Evolutionary conservation across 2,329 filamentous ascomycete species (phyloP), one percentile per base, ranked within the genome.

Genomic region (Phaeosphaeria sp.): DNA sequence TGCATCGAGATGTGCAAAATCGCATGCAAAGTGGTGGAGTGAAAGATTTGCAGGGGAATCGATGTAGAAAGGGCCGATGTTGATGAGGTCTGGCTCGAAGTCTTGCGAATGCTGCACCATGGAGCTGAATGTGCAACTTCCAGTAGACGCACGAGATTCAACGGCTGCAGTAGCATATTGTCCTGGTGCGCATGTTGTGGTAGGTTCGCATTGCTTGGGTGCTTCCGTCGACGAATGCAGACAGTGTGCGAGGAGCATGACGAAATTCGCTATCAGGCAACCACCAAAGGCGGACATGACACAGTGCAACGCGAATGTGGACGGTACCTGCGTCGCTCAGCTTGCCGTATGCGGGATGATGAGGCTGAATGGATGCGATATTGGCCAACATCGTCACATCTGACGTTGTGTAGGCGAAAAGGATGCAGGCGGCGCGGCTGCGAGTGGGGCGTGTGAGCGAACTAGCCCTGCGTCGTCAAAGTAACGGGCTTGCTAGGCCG

Each of bases 301-400:
- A 58, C 59, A 33, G 44, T 60, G 44, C 55, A 30, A 55, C 51
- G 56, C 50, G 40, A 30, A 17, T 46, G 48, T 17, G 49, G 21
- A 47, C 48, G 58, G 65, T 64, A 63, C 64, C 60, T 67, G 63
- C 66, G 51, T 63, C 57, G 48, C 25, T 55, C 49, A 57, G 49
- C 47, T 54, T 22, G 22, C 20, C 13, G 44, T 25, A 25, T 46
- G 44, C 22, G 17, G 40, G 42, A 44, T 44, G 33, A 45, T 55
- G 63, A 64, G 57, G 63, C 63, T 64, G 57, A 53, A 60, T 21
- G 39, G 56, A 44, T 55, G 39, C 25, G 20, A 33, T 48, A 48
- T 48, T 53, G 49, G 49, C 50, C 17, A 51, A 54, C 48, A 63
- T 62, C 64, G 64, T 68, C 64, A 67, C 60, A 50, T 27, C 64